These are phyloP conservation scores for Talaromyces marneffei DNA, from an alignment of 2,329 filamentous ascomycete species.

Conservation along the genomic window DNA sequence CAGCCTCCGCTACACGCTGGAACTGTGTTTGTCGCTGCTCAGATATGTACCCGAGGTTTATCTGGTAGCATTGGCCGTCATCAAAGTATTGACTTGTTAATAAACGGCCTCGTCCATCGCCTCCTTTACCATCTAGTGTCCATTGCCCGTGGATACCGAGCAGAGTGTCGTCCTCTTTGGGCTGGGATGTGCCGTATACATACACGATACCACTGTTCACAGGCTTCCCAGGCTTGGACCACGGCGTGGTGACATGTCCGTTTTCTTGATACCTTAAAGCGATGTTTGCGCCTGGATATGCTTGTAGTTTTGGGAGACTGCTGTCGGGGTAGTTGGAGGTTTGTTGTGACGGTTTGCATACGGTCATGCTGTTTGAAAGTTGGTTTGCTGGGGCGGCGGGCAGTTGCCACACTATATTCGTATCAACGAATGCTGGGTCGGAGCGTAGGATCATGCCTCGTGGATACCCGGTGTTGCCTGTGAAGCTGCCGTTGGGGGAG, in stretches of 20 bases:
- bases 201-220: conserved; percentile 65
- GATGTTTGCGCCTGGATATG: conserved; percentile 56
- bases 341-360: conserved; percentile 62
- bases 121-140: conserved; percentile 74
- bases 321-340: conserved; percentile 51
- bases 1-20: conserved; percentile 45
- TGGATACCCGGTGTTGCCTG: conserved; percentile 66
- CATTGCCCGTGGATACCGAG: conserved; percentile 65
- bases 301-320: conserved; percentile 56
- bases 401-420: conserved; percentile 57
- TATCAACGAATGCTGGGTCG: conserved; percentile 52
- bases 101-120: conserved; percentile 69
- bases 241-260: conserved; percentile 62
- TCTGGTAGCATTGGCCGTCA: conserved; percentile 83
- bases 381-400: conserved; percentile 49
- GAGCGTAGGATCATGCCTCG: conserved; percentile 62
- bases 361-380: conserved; percentile 47
- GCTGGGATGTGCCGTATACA: conserved; percentile 64
- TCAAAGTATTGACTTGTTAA: conserved; percentile 77
- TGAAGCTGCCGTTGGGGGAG: conserved; percentile 65
- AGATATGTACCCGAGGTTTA: conserved; percentile 57
- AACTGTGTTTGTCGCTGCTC: conserved; percentile 53
- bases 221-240: conserved; percentile 55
- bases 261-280: conserved; percentile 68
- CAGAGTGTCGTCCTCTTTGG: conserved; percentile 54